Evolutionary conservation across 805 yeast species (phyloP).

Genomic region (Saccharomycopsis sp.): DNA sequence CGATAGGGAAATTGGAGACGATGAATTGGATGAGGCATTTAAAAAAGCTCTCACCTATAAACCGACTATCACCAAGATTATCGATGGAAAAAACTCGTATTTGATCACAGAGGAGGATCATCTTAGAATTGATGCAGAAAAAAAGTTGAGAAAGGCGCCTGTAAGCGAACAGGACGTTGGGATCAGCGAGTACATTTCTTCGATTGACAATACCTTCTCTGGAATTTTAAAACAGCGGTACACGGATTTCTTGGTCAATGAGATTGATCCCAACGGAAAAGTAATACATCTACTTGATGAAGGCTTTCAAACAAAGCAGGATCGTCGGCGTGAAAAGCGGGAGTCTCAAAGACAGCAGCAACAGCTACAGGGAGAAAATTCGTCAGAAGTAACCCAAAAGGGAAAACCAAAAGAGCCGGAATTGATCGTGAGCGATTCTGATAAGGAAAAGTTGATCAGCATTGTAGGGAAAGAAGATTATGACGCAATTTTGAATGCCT

Average conservation of each 20-base stretch:
- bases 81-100: constrained; percentile 18
- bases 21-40: constrained; percentile 41
- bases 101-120: neutral
- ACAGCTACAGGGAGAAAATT: constrained; percentile 25
- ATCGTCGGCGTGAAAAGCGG: constrained; percentile 35
- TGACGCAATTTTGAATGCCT: constrained; percentile 28
- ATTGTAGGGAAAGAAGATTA: constrained; percentile 14
- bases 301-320: constrained; percentile 51
- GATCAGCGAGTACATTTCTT: constrained; percentile 61
- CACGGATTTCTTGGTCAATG: constrained; percentile 91
- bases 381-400: constrained; percentile 24
- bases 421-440: constrained; percentile 12
- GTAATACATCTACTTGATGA: constrained; percentile 73
- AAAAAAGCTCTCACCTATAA: constrained; percentile 44
- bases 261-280: constrained; percentile 58
- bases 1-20: constrained; percentile 33
- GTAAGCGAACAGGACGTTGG: constrained; percentile 54
- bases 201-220: constrained; percentile 51
- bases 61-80: constrained; percentile 42
- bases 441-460: constrained; percentile 5
- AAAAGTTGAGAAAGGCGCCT: constrained; percentile 2
- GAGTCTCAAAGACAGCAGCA: constrained; percentile 25
- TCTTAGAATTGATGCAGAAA: neutral
- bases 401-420: constrained; percentile 14
- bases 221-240: constrained; percentile 85